Percentiles rank a stretch among this genome's conserved stretches.
These are phyloP conservation scores for Lentinula lateritia DNA, from an alignment of 768 basidiomycete species.

Conservation along the genomic window DNA sequence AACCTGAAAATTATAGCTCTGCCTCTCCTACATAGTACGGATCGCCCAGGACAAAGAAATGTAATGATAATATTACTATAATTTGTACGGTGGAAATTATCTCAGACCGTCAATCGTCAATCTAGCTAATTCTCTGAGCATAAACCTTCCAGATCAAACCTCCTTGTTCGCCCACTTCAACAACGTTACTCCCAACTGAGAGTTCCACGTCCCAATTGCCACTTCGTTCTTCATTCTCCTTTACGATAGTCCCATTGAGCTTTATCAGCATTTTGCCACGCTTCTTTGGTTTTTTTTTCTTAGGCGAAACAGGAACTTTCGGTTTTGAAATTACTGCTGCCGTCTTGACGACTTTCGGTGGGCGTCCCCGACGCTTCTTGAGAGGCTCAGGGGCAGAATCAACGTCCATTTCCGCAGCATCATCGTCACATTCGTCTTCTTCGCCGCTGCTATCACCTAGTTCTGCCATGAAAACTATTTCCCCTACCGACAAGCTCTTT, in stretches of 20 bases:
- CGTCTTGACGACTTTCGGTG: slow-evolving; percentile 23
- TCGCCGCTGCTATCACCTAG: slow-evolving; percentile 58
- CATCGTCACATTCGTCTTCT: slow-evolving; percentile 47
- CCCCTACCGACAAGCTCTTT: slow-evolving; percentile 45
- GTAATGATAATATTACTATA: too few species aligned
- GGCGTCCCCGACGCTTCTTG: slow-evolving; percentile 36
- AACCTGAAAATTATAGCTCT: too few species aligned
- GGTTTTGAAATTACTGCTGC: slow-evolving; percentile 19
- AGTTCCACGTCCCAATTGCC: slow-evolving; percentile 62
- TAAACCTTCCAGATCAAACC: slow-evolving; percentile 71
- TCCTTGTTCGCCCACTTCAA: slow-evolving; percentile 72
- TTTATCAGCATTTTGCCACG: slow-evolving; percentile 58
- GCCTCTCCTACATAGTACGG: too few species aligned
- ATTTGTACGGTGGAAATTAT: neutral
- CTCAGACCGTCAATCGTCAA: neutral
- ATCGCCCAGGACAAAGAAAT: too few species aligned
- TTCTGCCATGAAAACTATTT: slow-evolving; percentile 48
- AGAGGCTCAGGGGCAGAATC: slow-evolving; percentile 30
- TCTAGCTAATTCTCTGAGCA: slow-evolving; percentile 37
- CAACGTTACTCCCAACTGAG: slow-evolving; percentile 48
- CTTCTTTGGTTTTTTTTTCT: slow-evolving; percentile 42
- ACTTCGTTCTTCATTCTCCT: slow-evolving; percentile 37
- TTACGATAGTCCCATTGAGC: slow-evolving; percentile 50
- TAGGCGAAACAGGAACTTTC: slow-evolving; percentile 19
- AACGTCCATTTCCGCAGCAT: slow-evolving; percentile 42